These are phyloP conservation scores for Rutstroemia sp. DNA, from an alignment of 2,329 filamentous ascomycete genomes.

Conservation along the genomic window DNA sequence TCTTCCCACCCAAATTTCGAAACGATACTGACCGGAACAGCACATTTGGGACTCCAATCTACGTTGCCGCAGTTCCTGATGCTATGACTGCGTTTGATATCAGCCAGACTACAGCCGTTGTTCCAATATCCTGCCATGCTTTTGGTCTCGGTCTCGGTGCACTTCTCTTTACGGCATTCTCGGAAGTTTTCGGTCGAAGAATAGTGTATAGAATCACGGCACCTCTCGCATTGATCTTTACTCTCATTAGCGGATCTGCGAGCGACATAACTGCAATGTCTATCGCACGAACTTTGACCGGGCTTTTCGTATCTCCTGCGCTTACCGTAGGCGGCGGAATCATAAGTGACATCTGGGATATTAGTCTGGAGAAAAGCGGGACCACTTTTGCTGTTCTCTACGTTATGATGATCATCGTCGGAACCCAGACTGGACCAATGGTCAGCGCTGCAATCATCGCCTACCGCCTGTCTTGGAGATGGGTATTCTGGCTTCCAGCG, in stretches of 20 bases:
- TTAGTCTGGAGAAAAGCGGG: slow-evolving; percentile 9
- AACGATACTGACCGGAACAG: background rate
- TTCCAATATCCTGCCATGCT: slow-evolving; percentile 9
- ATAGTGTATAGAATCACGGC: slow-evolving; percentile 8
- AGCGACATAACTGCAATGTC: background rate
- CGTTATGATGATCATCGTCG: slow-evolving; percentile 5
- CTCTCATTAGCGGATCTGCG: slow-evolving; percentile 5
- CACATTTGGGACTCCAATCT: slow-evolving; percentile 10
- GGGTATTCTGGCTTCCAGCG: slow-evolving; percentile 10
- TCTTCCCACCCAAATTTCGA: background rate
- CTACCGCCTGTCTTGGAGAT: slow-evolving; percentile 7
- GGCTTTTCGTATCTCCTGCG: slow-evolving; percentile 7
- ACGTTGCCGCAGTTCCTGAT: slow-evolving; percentile 6
- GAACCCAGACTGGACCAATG: slow-evolving; percentile 9
- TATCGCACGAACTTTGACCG: slow-evolving; percentile 8
- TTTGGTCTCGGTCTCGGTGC: slow-evolving; percentile 12
- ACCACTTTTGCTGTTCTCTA: slow-evolving; percentile 9
- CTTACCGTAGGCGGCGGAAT: slow-evolving; percentile 7
- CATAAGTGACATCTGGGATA: slow-evolving; percentile 14
- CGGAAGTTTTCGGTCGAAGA: slow-evolving; percentile 9
- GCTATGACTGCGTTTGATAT: slow-evolving; percentile 1
- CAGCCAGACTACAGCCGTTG: slow-evolving; percentile 5
- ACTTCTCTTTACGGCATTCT: slow-evolving; percentile 7
- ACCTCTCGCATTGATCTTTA: slow-evolving; percentile 10
- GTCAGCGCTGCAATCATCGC: slow-evolving; percentile 6